phyloP scores from a whole-genome alignment of 2,329 filamentous ascomycete species.

The Microdochium trichocladiopsis region DNA sequence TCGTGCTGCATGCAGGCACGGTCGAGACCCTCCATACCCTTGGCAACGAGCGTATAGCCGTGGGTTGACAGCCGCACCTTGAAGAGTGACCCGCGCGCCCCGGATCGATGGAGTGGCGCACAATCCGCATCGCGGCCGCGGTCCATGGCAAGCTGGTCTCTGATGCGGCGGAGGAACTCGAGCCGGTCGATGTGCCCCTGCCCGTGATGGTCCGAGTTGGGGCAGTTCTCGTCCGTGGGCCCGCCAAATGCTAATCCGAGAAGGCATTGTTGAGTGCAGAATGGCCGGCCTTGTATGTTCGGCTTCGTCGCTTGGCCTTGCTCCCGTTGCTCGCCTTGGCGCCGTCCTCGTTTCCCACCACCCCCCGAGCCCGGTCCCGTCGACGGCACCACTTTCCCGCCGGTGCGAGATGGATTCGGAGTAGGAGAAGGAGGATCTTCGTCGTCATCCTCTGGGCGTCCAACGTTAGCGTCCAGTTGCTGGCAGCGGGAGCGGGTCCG shows the following conservation, averaged over 20 bases:
- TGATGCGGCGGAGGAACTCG: too few species aligned
- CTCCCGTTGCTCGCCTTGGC: neutral
- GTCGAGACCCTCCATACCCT: constrained; percentile 23
- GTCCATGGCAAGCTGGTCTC: too few species aligned
- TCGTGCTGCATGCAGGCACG: constrained; percentile 16
- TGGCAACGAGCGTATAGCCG: constrained; percentile 30
- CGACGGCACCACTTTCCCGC: neutral
- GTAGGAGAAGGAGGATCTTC: neutral
- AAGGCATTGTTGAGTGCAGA: constrained; percentile 10
- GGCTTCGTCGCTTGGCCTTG: constrained; percentile 1
- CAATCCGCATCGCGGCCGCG: too few species aligned
- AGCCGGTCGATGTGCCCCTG: constrained; percentile 14
- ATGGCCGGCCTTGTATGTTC: constrained; percentile 8
- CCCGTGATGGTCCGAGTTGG: constrained; percentile 17
- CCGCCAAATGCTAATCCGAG: constrained; percentile 47
- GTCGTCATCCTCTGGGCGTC: neutral
- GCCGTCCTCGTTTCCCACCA: neutral
- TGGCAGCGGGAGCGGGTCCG: constrained; percentile 12
- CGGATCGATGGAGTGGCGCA: too few species aligned
- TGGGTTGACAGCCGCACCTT: too few species aligned
- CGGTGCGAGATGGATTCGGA: too few species aligned
- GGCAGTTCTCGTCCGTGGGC: constrained; percentile 17
- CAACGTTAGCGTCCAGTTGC: neutral
- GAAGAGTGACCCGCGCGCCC: too few species aligned
- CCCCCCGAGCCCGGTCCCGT: neutral